phyloP scores from a whole-genome alignment of 441 rosid species.

The Croton laevigatus region DNA sequence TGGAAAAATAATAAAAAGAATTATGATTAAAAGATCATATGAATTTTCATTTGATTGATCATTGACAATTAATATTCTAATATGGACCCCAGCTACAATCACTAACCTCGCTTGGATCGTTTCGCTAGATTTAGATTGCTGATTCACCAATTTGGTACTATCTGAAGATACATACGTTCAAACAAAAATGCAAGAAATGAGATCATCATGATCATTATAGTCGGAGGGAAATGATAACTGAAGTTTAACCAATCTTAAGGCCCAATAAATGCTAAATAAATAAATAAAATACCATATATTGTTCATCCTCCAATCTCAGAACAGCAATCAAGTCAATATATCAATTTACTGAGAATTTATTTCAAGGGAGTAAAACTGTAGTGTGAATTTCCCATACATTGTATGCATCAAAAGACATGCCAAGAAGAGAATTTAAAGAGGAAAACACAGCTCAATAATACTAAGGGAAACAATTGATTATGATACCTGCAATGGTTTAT shows the following conservation, averaged over 20 bases:
- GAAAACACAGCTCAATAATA: no score
- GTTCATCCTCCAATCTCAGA: not conserved
- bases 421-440: no score
- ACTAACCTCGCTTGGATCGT: constrained; percentile 43
- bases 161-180: constrained; percentile 36
- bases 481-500: no score
- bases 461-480: no score
- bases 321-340: not conserved
- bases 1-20: constrained; percentile 8
- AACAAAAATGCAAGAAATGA: constrained; percentile 10
- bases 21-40: not conserved
- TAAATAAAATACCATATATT: not conserved
- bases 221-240: not conserved
- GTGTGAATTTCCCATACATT: no score
- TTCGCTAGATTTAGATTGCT: constrained; percentile 31
- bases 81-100: constrained; percentile 60
- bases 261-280: not conserved
- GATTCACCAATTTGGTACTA: constrained; percentile 44
- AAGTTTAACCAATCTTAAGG: not conserved
- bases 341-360: not conserved
- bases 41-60: not conserved
- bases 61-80: constrained; percentile 19
- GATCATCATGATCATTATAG: not conserved
- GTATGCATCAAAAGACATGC: no score
- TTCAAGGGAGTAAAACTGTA: no score